phyloP scores from a whole-genome alignment of 1,284 basidiomycete species.

The Fomitiporia mediterranea region DNA sequence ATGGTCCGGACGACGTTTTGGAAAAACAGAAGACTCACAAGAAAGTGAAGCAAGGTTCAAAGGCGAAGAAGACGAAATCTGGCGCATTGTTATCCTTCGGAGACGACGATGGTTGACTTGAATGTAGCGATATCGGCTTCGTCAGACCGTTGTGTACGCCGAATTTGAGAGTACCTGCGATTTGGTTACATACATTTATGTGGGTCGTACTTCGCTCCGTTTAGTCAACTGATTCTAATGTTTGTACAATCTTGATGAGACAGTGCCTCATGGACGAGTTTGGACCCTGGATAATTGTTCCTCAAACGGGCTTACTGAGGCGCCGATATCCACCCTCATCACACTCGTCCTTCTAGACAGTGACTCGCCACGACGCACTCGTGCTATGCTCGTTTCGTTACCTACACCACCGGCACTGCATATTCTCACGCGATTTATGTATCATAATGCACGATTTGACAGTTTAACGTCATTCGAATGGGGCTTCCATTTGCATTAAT shows the following conservation, averaged over 20 bases:
- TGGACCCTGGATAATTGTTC: background rate
- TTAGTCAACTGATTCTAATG: background rate
- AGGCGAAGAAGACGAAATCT: slow-evolving; percentile 42
- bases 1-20: slow-evolving; percentile 22
- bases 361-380: background rate
- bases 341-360: background rate
- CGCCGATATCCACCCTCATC: background rate
- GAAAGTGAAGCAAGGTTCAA: slow-evolving; percentile 43
- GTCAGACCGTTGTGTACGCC: background rate
- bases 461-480: no score
- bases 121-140: background rate
- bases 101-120: slow-evolving; percentile 32
- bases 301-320: background rate
- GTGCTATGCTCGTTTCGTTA: background rate
- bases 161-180: background rate
- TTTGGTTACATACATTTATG: background rate
- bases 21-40: slow-evolving; percentile 23
- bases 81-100: slow-evolving; percentile 52
- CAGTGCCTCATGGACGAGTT: background rate
- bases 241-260: background rate
- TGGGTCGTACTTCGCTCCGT: background rate
- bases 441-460: no score
- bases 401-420: background rate
- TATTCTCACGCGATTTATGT: no score
- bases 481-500: no score